A percentile compares a stretch with the other conserved stretches of the same genome.
These are phyloP conservation scores for Rhodotorula toruloides DNA, from an alignment of 768 basidiomycete species.

Conservation along the genomic window DNA sequence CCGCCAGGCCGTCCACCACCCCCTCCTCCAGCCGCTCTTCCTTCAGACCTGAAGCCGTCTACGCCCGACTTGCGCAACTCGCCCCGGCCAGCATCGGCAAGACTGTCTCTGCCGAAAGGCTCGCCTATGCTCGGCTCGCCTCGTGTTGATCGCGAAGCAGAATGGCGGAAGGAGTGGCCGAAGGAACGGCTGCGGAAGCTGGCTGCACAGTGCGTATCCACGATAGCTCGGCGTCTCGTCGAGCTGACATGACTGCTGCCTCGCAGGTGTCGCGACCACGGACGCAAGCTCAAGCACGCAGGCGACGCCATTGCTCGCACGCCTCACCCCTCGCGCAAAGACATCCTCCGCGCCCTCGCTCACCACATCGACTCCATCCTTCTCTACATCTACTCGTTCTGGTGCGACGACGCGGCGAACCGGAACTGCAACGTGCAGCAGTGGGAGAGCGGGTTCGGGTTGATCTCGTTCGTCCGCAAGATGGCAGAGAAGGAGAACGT, in stretches of 20 bases:
- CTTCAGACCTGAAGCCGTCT: conserved; percentile 2
- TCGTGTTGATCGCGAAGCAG: conserved; percentile 43
- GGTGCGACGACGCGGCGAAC: conserved; percentile 55
- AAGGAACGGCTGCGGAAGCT: conserved; percentile 27
- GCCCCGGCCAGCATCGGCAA: neutral
- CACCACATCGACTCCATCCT: conserved; percentile 76
- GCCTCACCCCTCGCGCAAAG: conserved; percentile 49
- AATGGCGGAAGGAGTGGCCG: conserved; percentile 39
- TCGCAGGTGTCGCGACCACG: conserved; percentile 61
- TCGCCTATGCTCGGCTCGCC: conserved; percentile 36
- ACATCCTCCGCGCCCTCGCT: conserved; percentile 67
- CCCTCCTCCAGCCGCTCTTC: conserved; percentile 45
- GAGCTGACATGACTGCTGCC: conserved; percentile 51
- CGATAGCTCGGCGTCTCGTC: too few species aligned
- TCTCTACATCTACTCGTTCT: conserved; percentile 76
- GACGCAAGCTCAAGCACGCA: conserved; percentile 74
- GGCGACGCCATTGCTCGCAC: conserved; percentile 63
- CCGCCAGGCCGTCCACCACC: conserved; percentile 53
- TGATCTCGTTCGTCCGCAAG: conserved; percentile 39
- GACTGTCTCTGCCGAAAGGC: neutral
- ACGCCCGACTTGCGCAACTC: conserved; percentile 43
- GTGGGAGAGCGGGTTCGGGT: conserved; percentile 40
- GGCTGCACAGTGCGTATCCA: conserved; percentile 43
- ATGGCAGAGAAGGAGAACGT: conserved; percentile 28
- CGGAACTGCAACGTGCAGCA: conserved; percentile 44